Conservation (phyloP, 1,139 yeast species). For the Suhomyces kunorum region DNA sequence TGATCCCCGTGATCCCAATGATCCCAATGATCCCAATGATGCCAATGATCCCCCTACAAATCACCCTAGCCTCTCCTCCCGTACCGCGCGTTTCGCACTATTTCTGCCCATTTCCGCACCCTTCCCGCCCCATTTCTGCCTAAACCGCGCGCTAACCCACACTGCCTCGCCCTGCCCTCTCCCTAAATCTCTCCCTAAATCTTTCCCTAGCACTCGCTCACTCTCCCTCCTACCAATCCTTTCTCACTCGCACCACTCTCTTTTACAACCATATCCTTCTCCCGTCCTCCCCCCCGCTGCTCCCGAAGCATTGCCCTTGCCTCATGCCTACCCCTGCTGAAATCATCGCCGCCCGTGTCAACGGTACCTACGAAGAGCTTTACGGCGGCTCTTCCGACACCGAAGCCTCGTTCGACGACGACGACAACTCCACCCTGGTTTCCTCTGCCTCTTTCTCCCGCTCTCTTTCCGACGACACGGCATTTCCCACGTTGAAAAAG, state of each 20-base stretch:
- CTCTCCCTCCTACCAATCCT: neutral
- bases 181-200: too few relatives aligned
- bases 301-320: slow-evolving; percentile 16
- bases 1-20: too few relatives aligned
- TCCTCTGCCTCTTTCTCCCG: slow-evolving; percentile 28
- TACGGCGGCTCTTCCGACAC: slow-evolving; percentile 10
- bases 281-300: slow-evolving; percentile 17
- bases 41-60: too few relatives aligned
- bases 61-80: too few relatives aligned
- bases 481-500: slow-evolving; percentile 64
- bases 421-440: slow-evolving; percentile 17
- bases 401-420: slow-evolving; percentile 12
- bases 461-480: slow-evolving; percentile 52
- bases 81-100: too few relatives aligned
- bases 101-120: too few relatives aligned
- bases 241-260: slow-evolving; percentile 2
- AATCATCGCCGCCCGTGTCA: slow-evolving; percentile 55
- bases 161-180: too few relatives aligned
- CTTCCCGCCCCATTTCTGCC: too few relatives aligned
- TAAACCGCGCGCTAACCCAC: too few relatives aligned
- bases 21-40: too few relatives aligned
- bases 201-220: too few relatives aligned
- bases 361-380: slow-evolving; percentile 29
- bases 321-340: slow-evolving; percentile 62
- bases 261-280: slow-evolving; percentile 4